These are phyloP conservation scores for Russula griseocarnosa DNA, from an alignment of 768 basidiomycete species.

Conservation along the genomic window DNA sequence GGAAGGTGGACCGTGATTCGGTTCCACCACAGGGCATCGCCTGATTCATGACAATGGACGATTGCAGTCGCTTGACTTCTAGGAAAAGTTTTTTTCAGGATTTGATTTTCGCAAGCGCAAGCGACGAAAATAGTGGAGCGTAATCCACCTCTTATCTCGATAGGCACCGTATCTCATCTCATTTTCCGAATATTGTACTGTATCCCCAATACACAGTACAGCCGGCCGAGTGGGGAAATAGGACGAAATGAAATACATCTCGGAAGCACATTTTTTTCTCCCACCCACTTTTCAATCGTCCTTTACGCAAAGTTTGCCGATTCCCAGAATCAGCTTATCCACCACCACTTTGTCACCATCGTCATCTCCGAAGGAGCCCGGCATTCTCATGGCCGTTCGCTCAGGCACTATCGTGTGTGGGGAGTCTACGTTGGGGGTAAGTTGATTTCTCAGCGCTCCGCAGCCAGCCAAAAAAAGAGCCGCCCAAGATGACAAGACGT, in stretches of 20 bases:
- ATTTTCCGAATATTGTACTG: neutral
- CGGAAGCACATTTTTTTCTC: neutral
- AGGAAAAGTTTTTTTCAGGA: neutral
- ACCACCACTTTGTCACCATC: conserved; percentile 10
- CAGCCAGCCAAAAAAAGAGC: neutral
- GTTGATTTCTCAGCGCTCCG: neutral
- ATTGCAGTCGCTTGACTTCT: neutral
- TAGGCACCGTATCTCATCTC: neutral
- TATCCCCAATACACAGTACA: neutral
- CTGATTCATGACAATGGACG: neutral
- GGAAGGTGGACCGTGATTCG: neutral
- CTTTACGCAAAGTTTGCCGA: conserved; percentile 3
- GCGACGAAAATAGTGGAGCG: neutral
- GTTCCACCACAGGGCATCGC: neutral
- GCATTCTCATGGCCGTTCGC: conserved; percentile 1
- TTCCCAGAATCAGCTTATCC: conserved; percentile 4
- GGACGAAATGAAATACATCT: neutral
- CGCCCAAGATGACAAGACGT: conserved; percentile 7
- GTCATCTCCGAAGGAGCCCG: conserved; percentile 11
- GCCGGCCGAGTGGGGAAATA: neutral
- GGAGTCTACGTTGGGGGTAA: neutral
- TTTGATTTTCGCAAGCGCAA: neutral
- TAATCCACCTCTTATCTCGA: neutral
- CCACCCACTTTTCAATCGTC: neutral
- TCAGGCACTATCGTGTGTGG: neutral